phyloP scores from a whole-genome alignment of 768 basidiomycete genomes.

The Sarcomyxa edulis region DNA sequence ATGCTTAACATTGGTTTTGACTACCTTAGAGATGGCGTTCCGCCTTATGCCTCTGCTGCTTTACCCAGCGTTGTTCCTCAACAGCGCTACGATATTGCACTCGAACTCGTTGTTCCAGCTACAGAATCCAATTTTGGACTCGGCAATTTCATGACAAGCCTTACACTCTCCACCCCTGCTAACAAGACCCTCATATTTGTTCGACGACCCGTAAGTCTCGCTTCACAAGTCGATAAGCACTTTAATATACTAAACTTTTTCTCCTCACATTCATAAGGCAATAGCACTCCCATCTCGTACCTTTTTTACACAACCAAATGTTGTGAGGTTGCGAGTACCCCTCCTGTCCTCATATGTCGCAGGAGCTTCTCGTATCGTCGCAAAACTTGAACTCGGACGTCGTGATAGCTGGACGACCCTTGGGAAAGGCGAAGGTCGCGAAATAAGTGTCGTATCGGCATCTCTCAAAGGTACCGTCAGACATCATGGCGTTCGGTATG shows the following conservation, averaged over 20 bases:
- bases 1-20: slow-evolving; percentile 7
- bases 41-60: slow-evolving; percentile 56
- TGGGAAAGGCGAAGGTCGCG: slow-evolving; percentile 66
- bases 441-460: slow-evolving; percentile 63
- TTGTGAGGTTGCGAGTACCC: slow-evolving; percentile 45
- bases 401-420: slow-evolving; percentile 67
- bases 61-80: slow-evolving; percentile 48
- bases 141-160: slow-evolving; percentile 79
- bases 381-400: slow-evolving; percentile 70
- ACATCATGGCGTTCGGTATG: slow-evolving; percentile 68
- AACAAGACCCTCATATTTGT: slow-evolving; percentile 60
- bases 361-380: slow-evolving; percentile 42
- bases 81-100: slow-evolving; percentile 73
- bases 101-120: slow-evolving; percentile 61
- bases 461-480: slow-evolving; percentile 56
- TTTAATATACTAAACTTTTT: slow-evolving; percentile 7
- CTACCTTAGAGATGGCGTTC: slow-evolving; percentile 47
- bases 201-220: slow-evolving; percentile 58
- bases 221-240: not conserved
- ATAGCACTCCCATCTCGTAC: slow-evolving; percentile 46
- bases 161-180: slow-evolving; percentile 51
- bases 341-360: slow-evolving; percentile 53
- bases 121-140: slow-evolving; percentile 64
- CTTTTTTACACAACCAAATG: slow-evolving; percentile 28
- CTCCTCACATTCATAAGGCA: slow-evolving; percentile 35